Evolutionary conservation across 2,329 filamentous ascomycete species (phyloP).

Genomic region (Penicillium sp.): DNA sequence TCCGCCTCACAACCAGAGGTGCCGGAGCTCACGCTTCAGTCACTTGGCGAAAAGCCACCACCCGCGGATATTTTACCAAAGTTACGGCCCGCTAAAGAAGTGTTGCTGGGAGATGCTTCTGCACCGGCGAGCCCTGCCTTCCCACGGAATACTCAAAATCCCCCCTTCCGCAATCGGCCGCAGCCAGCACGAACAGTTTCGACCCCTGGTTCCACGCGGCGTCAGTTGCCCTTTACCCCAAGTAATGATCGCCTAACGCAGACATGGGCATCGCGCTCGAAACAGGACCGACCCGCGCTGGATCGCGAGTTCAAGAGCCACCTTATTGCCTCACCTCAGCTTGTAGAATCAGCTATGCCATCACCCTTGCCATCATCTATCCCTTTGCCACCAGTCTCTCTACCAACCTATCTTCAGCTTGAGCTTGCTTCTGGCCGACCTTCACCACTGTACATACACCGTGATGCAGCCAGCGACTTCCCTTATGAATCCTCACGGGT

Average conservation of each 20-base stretch:
- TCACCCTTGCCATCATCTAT: slow-evolving; percentile 47
- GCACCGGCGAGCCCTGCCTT: slow-evolving; percentile 17
- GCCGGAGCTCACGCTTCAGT: slow-evolving; percentile 11
- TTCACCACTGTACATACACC: slow-evolving; percentile 56
- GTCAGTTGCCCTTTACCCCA: slow-evolving; percentile 24
- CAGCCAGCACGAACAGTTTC: slow-evolving; percentile 31
- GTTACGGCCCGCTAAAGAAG: slow-evolving; percentile 21
- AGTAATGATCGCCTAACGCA: slow-evolving; percentile 28
- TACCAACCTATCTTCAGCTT: slow-evolving; percentile 58
- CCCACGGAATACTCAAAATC: slow-evolving; percentile 13
- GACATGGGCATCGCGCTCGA: slow-evolving; percentile 29
- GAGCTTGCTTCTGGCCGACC: slow-evolving; percentile 54
- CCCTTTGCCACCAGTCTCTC: slow-evolving; percentile 54
- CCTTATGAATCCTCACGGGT: slow-evolving; percentile 88
- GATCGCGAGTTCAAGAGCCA: slow-evolving; percentile 29
- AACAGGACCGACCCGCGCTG: slow-evolving; percentile 25
- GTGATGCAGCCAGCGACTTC: slow-evolving; percentile 48
- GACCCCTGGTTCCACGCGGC: slow-evolving; percentile 28
- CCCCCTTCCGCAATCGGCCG: slow-evolving; percentile 24
- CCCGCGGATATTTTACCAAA: slow-evolving; percentile 15
- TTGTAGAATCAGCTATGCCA: slow-evolving; percentile 28
- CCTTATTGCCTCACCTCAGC: slow-evolving; percentile 20
- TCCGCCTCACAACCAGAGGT: slow-evolving; percentile 8
- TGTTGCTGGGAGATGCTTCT: slow-evolving; percentile 20
- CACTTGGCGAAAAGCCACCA: slow-evolving; percentile 25